phyloP scores from a whole-genome alignment of 2,329 filamentous ascomycete genomes.

The Aspergillus neotritici region DNA sequence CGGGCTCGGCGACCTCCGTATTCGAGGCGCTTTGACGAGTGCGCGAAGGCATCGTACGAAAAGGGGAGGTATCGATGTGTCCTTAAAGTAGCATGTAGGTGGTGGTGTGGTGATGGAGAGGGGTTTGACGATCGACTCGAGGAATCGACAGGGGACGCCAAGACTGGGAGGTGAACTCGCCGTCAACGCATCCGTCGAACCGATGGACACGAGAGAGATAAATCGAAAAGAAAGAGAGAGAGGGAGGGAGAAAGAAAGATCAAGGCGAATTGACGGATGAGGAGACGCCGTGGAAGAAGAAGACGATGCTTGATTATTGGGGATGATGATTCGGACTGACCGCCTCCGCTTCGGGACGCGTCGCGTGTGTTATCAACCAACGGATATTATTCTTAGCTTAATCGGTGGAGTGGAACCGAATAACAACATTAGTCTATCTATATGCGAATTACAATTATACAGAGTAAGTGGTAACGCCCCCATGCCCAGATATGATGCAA shows the following conservation, averaged over 20 bases:
- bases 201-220: too few relatives aligned
- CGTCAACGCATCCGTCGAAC: too few relatives aligned
- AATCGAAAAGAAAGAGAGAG: too few relatives aligned
- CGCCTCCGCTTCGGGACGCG: slow-evolving; percentile 4
- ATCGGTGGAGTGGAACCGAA: too few relatives aligned
- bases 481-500: too few relatives aligned
- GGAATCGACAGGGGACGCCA: too few relatives aligned
- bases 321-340: background rate
- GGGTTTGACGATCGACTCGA: background rate
- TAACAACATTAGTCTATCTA: too few relatives aligned
- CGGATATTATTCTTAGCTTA: too few relatives aligned
- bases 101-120: slow-evolving; percentile 1
- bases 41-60: slow-evolving; percentile 39
- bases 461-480: too few relatives aligned
- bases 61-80: slow-evolving; percentile 4
- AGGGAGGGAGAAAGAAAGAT: too few relatives aligned
- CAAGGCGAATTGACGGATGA: background rate
- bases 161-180: too few relatives aligned
- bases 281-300: background rate
- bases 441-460: too few relatives aligned
- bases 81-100: slow-evolving; percentile 20
- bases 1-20: slow-evolving; percentile 27
- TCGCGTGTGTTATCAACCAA: background rate
- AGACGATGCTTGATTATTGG: background rate
- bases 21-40: slow-evolving; percentile 34